Percentiles rank a stretch among this genome's conserved stretches.
phyloP scores from a whole-genome alignment of 768 basidiomycete species.

The Polyporus arcularius region DNA sequence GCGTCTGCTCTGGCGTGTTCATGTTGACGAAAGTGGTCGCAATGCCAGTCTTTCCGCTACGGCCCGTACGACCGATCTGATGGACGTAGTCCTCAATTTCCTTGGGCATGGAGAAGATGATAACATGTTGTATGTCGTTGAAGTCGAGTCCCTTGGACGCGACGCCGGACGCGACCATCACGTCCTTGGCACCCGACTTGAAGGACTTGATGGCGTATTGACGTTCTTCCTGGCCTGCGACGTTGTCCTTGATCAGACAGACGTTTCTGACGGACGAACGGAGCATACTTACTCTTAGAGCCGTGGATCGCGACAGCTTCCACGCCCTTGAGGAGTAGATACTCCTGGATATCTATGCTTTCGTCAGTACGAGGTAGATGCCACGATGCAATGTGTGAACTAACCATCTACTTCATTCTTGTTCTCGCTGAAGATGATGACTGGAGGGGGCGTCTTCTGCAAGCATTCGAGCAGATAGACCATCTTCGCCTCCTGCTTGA shows the following conservation, averaged over 20 bases:
- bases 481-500: slow-evolving; percentile 99
- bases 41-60: slow-evolving; percentile 97
- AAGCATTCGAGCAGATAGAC: slow-evolving; percentile 96
- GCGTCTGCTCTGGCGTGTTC: slow-evolving; percentile 94
- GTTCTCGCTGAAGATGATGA: slow-evolving; percentile 97
- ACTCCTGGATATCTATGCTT: slow-evolving; percentile 92
- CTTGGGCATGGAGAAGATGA: slow-evolving; percentile 99
- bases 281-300: slow-evolving; percentile 74
- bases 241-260: neutral
- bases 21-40: slow-evolving; percentile 99
- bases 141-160: slow-evolving; percentile 99
- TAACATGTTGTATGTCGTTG: slow-evolving; percentile 98
- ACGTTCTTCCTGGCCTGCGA: slow-evolving; percentile 91
- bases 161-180: slow-evolving; percentile 98
- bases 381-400: slow-evolving; percentile 21
- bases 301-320: slow-evolving; percentile 99
- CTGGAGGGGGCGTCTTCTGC: slow-evolving; percentile 97
- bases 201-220: slow-evolving; percentile 99
- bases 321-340: slow-evolving; percentile 92
- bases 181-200: slow-evolving; percentile 96
- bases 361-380: neutral
- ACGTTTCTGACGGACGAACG: neutral
- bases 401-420: slow-evolving; percentile 99
- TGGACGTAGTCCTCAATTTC: slow-evolving; percentile 99
- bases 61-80: slow-evolving; percentile 97